Base-by-base conservation (phyloP, 2,329 filamentous ascomycete genomes). In the Geosmithia morbida region DNA sequence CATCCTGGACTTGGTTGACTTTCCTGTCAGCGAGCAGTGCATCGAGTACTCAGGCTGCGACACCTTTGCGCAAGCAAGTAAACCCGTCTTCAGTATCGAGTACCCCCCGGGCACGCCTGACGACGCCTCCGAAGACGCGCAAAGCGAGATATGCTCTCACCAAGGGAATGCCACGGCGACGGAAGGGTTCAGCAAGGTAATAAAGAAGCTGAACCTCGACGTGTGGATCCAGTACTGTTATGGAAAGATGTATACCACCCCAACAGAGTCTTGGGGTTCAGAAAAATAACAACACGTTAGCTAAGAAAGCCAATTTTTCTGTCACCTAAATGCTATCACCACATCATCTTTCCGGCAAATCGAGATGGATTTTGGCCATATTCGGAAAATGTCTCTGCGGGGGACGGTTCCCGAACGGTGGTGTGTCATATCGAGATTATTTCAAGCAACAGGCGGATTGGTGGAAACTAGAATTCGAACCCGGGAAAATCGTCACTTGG, bases 81-180 rank as follows among this genome's bases (percentile, higher is more conserved):
- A 85, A 60, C 81, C 82, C 2, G 81, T 86, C 30, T 85, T 85
- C 58, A 76, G 85, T 57, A 83, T 86, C 51, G 83, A 86, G 63
- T 86, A 86, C 55, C 79, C 79, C 2, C 66, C 72, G 42, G 69
- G 66, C 8, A 71, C 69, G 7, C 70, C 68, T 7, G 60, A 69
- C 7, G 49, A 53, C 2, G 63, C 74, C 18, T 55, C 59, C 3
- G 46, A 54, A 3, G 49, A 51, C 18, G 52, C 63, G 51, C 58
- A 67, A 52, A 50, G 60, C 4, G 55, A 59, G 7, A 67, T 69
- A 19, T 83, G 78, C 56, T 61, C 64, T 2, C 48, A 50, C 40
- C 48, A 52, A 41, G 63, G 60, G 19, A 54, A 57, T 14, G 68
- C 68, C 5, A 52, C 58, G 2, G 70, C 66, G 2, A 67, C 69